phyloP scores from a whole-genome alignment of 306 rosid genomes.

The Crotalaria pallida region DNA sequence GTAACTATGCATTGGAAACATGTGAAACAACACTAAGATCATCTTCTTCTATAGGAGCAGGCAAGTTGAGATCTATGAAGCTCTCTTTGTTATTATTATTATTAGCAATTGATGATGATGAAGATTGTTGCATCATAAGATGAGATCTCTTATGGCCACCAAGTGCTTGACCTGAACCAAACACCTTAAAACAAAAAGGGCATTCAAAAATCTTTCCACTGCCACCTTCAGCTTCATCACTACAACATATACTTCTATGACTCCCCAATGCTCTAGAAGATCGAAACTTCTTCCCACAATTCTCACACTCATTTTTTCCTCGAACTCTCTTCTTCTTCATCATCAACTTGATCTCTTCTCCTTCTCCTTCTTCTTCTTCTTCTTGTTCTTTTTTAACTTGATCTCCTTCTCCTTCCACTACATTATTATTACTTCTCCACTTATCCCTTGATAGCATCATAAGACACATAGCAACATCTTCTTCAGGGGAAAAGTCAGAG shows the following conservation, averaged over 20 bases:
- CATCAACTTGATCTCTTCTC: constrained; percentile 24
- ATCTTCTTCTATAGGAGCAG: constrained; percentile 67
- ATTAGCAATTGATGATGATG: constrained; percentile 13
- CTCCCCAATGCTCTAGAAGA: constrained; percentile 59
- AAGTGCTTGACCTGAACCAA: constrained; percentile 93
- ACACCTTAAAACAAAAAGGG: constrained; percentile 71
- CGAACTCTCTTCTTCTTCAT: constrained; percentile 19
- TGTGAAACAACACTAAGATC: constrained; percentile 66
- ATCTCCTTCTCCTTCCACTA: background rate
- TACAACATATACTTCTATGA: constrained; percentile 50
- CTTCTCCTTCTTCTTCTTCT: background rate
- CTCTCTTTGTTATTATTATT: constrained; percentile 6
- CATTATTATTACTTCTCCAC: constrained; percentile 35
- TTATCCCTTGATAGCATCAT: constrained; percentile 80
- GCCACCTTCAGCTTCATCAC: background rate
- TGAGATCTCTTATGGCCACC: constrained; percentile 98
- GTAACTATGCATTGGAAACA: constrained; percentile 48
- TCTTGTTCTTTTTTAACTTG: background rate
- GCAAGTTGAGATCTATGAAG: constrained; percentile 90
- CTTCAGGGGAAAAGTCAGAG: constrained; percentile 65
- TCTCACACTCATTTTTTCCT: constrained; percentile 47
- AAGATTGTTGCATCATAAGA: constrained; percentile 21
- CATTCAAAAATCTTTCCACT: constrained; percentile 53
- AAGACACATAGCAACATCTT: constrained; percentile 79
- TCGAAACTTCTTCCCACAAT: constrained; percentile 60